These are phyloP conservation scores for Gremmenia infestans DNA, from an alignment of 2,329 filamentous ascomycete species.

Conservation along the genomic window DNA sequence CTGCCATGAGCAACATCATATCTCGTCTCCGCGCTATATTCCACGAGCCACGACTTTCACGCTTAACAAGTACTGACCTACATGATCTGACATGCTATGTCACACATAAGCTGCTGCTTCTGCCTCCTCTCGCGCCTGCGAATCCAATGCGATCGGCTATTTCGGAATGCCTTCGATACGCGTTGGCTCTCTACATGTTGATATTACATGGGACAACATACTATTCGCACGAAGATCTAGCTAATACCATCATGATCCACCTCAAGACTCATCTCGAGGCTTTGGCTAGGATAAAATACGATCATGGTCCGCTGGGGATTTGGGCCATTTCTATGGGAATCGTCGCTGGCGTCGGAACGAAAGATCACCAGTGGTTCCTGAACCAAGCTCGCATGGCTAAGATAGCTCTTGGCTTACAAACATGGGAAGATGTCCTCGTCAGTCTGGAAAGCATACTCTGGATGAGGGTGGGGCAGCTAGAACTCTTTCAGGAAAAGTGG, in stretches of 20 bases:
- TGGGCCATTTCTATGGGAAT: slow-evolving; percentile 42
- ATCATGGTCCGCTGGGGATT: slow-evolving; percentile 30
- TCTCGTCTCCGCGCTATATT: slow-evolving; percentile 33
- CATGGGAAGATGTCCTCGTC: slow-evolving; percentile 23
- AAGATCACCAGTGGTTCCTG: slow-evolving; percentile 30
- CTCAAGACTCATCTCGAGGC: slow-evolving; percentile 32
- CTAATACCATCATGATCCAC: slow-evolving; percentile 32
- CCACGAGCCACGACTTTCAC: slow-evolving; percentile 12
- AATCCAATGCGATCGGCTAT: slow-evolving; percentile 17
- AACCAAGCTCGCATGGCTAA: slow-evolving; percentile 19
- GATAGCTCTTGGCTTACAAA: slow-evolving; percentile 1
- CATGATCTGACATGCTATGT: slow-evolving; percentile 53
- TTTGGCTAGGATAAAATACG: not conserved
- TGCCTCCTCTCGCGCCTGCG: slow-evolving; percentile 1
- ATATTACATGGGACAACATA: slow-evolving; percentile 51
- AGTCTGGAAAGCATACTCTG: slow-evolving; percentile 29
- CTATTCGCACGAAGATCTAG: slow-evolving; percentile 44
- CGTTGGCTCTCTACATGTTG: slow-evolving; percentile 47
- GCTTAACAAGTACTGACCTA: slow-evolving; percentile 34
- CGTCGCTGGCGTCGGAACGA: slow-evolving; percentile 30
- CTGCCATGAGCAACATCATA: slow-evolving; percentile 10
- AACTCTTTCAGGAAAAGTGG: no score
- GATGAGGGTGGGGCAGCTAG: slow-evolving; percentile 20
- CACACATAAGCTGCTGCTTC: slow-evolving; percentile 43
- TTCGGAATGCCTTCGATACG: slow-evolving; percentile 43